phyloP scores from a whole-genome alignment of 164 flowering plant species.

The Amborella trichopoda region DNA sequence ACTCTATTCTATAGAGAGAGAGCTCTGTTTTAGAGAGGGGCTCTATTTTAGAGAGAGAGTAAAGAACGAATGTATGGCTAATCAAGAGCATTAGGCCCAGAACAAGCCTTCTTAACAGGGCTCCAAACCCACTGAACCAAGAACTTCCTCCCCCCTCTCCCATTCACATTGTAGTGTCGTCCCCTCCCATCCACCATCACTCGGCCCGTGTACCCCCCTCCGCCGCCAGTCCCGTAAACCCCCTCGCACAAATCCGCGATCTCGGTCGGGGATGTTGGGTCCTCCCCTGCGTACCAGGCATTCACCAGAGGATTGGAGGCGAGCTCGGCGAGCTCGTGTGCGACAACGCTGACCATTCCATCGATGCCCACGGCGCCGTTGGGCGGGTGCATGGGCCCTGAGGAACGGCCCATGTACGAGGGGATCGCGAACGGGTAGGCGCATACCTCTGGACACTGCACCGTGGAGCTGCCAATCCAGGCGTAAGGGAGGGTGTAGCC shows the following conservation, averaged over 20 bases:
- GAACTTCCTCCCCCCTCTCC: conserved; percentile 54
- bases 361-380: conserved; percentile 72
- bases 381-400: conserved; percentile 45
- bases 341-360: conserved; percentile 95
- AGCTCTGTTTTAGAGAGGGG: no score
- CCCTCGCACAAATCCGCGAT: conserved; percentile 93
- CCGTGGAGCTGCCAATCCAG: conserved; percentile 84
- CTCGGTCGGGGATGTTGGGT: conserved; percentile 92
- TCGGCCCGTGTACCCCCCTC: conserved; percentile 88
- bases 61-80: no score
- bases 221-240: conserved; percentile 87
- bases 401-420: conserved; percentile 57
- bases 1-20: no score
- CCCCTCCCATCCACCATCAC: conserved; percentile 65
- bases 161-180: conserved; percentile 58
- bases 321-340: conserved; percentile 85
- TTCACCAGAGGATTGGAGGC: conserved; percentile 78
- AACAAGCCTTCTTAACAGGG: conserved; percentile 61
- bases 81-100: conserved; percentile 84
- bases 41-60: no score
- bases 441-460: conserved; percentile 68
- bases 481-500: conserved; percentile 94
- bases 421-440: conserved; percentile 53
- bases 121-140: conserved; percentile 96
- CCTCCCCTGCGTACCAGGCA: conserved; percentile 98